Evolutionary conservation across 176 grass and related monocot genomes (phyloP).

Genomic region (Urochloa ruziziensis): DNA sequence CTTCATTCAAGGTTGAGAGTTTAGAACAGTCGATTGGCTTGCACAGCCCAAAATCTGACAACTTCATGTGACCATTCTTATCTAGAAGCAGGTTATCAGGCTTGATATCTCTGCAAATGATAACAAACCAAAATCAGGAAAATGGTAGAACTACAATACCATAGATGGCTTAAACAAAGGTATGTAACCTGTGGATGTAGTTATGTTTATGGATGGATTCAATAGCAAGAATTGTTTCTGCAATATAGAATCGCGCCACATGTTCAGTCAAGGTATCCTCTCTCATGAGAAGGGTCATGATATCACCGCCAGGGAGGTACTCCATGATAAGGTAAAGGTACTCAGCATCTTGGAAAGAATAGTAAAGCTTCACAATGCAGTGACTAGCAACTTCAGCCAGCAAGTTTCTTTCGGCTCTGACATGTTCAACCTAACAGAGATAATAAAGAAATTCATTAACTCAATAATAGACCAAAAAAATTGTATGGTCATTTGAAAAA

Average conservation of each 20-base stretch:
- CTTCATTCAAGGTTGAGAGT: conserved; percentile 91
- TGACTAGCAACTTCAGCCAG: conserved; percentile 96
- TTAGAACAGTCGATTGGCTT: conserved; percentile 96
- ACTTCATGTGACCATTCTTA: conserved; percentile 96
- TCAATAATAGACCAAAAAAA: neutral
- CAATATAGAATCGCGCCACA: conserved; percentile 93
- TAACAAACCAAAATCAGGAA: conserved; percentile 38
- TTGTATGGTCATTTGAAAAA: neutral
- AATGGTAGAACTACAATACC: neutral
- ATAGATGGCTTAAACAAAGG: conserved; percentile 29
- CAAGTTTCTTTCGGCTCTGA: conserved; percentile 98
- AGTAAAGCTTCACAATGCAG: conserved; percentile 95
- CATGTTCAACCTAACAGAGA: conserved; percentile 87
- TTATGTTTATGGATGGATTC: conserved; percentile 99
- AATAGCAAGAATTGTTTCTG: conserved; percentile 89
- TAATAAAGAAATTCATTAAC: conserved; percentile 20
- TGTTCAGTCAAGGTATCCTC: conserved; percentile 93
- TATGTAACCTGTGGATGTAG: conserved; percentile 89
- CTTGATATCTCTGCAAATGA: conserved; percentile 91
- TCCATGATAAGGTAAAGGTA: conserved; percentile 98
- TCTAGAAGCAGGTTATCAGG: conserved; percentile 95
- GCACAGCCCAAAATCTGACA: conserved; percentile 97
- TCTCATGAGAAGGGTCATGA: conserved; percentile 97
- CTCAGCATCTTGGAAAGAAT: conserved; percentile 94
- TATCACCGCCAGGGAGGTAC: conserved; percentile 95